Base-by-base conservation (phyloP, 306 rosid genomes). In the Ceratonia siliqua region DNA sequence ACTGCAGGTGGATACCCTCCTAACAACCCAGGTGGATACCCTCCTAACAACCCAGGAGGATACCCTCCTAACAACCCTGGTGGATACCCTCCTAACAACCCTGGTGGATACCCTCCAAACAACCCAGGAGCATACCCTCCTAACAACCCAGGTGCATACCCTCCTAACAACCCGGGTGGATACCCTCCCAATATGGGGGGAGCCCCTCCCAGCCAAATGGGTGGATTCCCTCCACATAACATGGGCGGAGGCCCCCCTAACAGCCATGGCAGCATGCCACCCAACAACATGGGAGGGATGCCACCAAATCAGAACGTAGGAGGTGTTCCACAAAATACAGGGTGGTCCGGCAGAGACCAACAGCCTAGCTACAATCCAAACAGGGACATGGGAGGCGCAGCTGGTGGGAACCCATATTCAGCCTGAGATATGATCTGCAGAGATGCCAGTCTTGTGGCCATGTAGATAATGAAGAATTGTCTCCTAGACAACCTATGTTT, bases 281-380 rank as follows among this genome's bases (percentile, higher is more conserved):
- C 8, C 17, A 24, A 48, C 42, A 55, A 56, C 52, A 54, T 5
- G 63, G 84, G 82, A 41, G 83, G 82, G 10, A 21, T n/a, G 36
- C 85, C 79, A 28, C 85, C 79, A 2, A 85, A 82, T 79, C 82
- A 66, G 76, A 84, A 68, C 79, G 28, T 38, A 20, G 87, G 83
- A 62, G 85, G 85, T 36, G 64, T 57, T 67, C 76, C 70, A 18
- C 85, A 84, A 17, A 78, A 57, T 64, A 83, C 80, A 21, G 88
- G 86, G 46, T 87, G 94, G 96, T 69, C 88, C 24, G 80, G 61
- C 38, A 73, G 79, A 63, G 85, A 77, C 5, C 55, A 79, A 62
- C 84, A 81, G 78, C 53, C 28, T 75, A 77, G 85, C 70, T 76
- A 72, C 72, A 53, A 67, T 5, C 86, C 84, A 35, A 62, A 42